A percentile compares a stretch with the other conserved stretches of the same genome.
phyloP scores from a whole-genome alignment of 176 grass and related monocot genomes.

The Carex cristatella region DNA sequence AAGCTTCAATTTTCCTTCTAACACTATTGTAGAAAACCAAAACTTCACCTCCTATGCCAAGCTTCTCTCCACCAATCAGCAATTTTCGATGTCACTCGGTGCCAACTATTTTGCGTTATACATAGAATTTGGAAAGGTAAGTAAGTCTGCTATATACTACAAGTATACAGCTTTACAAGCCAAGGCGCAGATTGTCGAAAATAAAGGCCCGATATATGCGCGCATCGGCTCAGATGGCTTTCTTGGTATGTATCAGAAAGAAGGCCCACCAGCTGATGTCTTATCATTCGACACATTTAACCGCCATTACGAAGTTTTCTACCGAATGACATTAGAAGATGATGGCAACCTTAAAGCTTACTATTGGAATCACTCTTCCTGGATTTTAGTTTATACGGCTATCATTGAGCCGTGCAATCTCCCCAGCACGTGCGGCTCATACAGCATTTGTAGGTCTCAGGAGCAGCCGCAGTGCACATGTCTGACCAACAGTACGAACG shows the following conservation, averaged over 20 bases:
- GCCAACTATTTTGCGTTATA: conserved; percentile 47
- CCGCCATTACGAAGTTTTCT: conserved; percentile 35
- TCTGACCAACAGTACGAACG: conserved; percentile 42
- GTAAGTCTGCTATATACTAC: conserved; percentile 50
- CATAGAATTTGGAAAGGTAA: conserved; percentile 33
- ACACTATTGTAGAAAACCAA: conserved; percentile 83
- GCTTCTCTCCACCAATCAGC: conserved; percentile 42
- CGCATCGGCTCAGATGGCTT: conserved; percentile 65
- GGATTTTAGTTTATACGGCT: conserved; percentile 56
- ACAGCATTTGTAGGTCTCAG: conserved; percentile 42
- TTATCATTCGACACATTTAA: conserved; percentile 81
- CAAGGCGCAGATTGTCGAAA: conserved; percentile 44
- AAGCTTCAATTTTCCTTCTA: conserved; percentile 72
- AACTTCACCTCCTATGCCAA: conserved; percentile 61
- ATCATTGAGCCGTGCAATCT: conserved; percentile 57
- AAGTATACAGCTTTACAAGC: conserved; percentile 67
- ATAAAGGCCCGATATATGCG: conserved; percentile 45
- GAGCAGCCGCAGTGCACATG: conserved; percentile 43
- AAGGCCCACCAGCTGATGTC: conserved; percentile 47
- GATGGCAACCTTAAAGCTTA: conserved; percentile 74
- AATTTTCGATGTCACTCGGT: conserved; percentile 61
- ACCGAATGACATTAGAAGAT: conserved; percentile 71
- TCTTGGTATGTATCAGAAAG: conserved; percentile 82
- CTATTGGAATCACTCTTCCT: conserved; percentile 59
- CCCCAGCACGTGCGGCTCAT: conserved; percentile 61